These are phyloP conservation scores for Bipolaris sorokiniana DNA, from an alignment of 2,329 filamentous ascomycete genomes.

Conservation along the genomic window DNA sequence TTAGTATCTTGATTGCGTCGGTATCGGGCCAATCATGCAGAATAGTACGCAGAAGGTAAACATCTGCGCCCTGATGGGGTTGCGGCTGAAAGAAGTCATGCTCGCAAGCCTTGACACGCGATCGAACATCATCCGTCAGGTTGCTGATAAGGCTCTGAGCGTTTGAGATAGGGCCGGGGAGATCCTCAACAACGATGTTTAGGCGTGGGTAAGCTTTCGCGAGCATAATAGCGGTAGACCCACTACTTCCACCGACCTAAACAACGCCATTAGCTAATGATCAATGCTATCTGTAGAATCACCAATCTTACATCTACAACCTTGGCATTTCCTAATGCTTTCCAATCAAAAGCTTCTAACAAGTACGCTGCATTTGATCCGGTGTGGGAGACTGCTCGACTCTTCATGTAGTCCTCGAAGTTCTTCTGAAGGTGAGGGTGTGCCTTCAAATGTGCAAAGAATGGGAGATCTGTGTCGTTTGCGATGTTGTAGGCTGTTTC, in stretches of 20 bases:
- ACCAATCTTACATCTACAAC: not conserved
- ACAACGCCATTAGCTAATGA: not conserved
- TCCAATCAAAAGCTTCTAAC: constrained; percentile 3
- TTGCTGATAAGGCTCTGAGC: not conserved
- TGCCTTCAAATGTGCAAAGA: constrained; percentile 11
- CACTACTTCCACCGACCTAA: constrained; percentile 4
- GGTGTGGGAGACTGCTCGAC: not conserved
- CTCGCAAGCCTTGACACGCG: not conserved
- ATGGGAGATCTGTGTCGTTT: constrained; percentile 5
- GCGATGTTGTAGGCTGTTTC: constrained; percentile 15
- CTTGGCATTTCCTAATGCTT: not conserved
- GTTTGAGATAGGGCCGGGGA: constrained; percentile 1
- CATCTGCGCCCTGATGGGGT: constrained; percentile 21
- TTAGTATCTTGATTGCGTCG: constrained; percentile 32
- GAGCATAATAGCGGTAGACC: not conserved
- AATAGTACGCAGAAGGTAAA: constrained; percentile 64
- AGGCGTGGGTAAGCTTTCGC: constrained; percentile 2
- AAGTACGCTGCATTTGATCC: constrained; percentile 2
- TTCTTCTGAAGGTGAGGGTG: constrained; percentile 1
- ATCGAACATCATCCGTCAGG: not conserved
- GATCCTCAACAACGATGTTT: constrained; percentile 2
- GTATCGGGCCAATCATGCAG: constrained; percentile 64
- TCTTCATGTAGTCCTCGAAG: constrained; percentile 4
- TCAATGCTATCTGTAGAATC: not conserved
- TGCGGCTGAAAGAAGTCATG: constrained; percentile 5